Conservation (phyloP, 2,329 filamentous ascomycete genomes). For the Cryoendolithus antarcticus region DNA sequence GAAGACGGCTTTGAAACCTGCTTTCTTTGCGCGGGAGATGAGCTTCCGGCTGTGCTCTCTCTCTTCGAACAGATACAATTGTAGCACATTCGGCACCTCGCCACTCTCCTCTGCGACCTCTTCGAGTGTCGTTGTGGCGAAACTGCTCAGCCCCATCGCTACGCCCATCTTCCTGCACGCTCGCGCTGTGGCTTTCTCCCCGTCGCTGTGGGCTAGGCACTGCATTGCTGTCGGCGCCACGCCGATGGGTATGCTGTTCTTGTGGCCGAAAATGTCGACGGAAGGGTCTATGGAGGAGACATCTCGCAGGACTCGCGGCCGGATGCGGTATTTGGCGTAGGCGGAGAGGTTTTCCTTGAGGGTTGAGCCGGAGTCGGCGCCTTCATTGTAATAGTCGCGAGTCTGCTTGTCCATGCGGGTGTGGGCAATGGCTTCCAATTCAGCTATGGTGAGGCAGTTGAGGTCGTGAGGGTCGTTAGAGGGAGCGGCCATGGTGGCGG, state of each 20-base stretch:
- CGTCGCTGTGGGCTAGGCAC: conserved; percentile 39
- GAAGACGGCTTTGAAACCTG: conserved; percentile 44
- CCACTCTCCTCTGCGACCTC: conserved; percentile 35
- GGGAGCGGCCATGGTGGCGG: not conserved
- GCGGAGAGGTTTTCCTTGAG: conserved; percentile 40
- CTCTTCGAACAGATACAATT: conserved; percentile 44
- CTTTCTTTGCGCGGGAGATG: conserved; percentile 23
- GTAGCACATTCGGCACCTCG: conserved; percentile 39
- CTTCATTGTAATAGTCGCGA: conserved; percentile 28
- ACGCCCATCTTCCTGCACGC: conserved; percentile 34
- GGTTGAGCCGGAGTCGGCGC: conserved; percentile 25
- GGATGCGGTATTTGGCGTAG: conserved; percentile 35
- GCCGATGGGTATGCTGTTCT: conserved; percentile 38
- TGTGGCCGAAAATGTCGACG: conserved; percentile 34
- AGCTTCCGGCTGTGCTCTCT: conserved; percentile 36
- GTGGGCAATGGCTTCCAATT: conserved; percentile 28
- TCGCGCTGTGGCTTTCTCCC: conserved; percentile 38
- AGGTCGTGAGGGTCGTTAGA: conserved; percentile 20
- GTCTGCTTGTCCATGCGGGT: conserved; percentile 28
- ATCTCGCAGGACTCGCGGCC: conserved; percentile 27
- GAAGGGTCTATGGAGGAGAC: conserved; percentile 29
- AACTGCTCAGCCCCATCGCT: conserved; percentile 39
- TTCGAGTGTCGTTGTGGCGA: conserved; percentile 37
- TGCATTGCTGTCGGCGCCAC: conserved; percentile 44
- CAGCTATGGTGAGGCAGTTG: conserved; percentile 31